These are phyloP conservation scores for Prinsepia uniflora DNA, from an alignment of 306 rosid species.

Conservation along the genomic window DNA sequence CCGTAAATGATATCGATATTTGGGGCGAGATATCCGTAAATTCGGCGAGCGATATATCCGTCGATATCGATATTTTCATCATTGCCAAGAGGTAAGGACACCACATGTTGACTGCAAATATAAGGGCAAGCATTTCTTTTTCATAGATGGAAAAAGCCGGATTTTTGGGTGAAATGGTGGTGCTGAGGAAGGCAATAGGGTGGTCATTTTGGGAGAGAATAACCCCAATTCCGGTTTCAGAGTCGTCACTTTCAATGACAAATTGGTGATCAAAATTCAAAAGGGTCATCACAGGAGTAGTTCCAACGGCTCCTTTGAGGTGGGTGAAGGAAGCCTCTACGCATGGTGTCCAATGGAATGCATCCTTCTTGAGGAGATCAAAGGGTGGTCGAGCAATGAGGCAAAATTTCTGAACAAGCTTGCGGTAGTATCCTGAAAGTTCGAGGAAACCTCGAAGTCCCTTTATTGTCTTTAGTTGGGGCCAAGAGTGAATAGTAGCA, in stretches of 20 bases:
- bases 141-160: neutral
- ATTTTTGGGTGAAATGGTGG: accelerated
- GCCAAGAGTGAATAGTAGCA: neutral
- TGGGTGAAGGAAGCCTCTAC: neutral
- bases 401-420: neutral
- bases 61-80: no score
- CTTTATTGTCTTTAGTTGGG: accelerated
- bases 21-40: no score
- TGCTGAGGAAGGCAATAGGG: neutral
- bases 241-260: neutral
- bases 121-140: neutral
- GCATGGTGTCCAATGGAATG: neutral
- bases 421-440: neutral
- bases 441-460: neutral
- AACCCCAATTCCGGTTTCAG: neutral
- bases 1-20: no score
- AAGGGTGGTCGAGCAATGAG: neutral
- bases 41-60: no score
- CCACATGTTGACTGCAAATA: neutral
- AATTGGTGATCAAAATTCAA: no score
- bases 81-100: accelerated
- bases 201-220: neutral
- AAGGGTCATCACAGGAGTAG: neutral
- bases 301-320: neutral
- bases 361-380: neutral